Conservation (phyloP, 352 stramenopile genomes). For the Phytophthora boehmeriae region DNA sequence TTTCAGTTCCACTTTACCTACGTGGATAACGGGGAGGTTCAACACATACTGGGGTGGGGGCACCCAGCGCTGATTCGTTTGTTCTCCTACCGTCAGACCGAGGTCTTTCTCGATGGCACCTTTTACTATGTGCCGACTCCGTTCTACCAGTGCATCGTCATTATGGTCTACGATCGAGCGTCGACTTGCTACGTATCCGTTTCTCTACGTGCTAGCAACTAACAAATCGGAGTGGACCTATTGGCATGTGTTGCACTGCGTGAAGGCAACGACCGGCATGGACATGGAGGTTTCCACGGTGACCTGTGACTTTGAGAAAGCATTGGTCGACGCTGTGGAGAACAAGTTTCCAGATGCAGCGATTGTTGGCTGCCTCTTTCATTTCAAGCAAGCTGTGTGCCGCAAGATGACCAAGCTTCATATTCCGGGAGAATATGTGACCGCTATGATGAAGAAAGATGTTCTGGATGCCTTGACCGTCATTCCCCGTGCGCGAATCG, state of each 20-base stretch:
- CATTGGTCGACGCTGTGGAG: conserved; percentile 5
- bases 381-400: conserved; percentile 26
- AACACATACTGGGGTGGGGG: conserved; percentile 28
- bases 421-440: not conserved
- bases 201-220: conserved; percentile 11
- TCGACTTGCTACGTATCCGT: conserved; percentile 9
- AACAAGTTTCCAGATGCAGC: conserved; percentile 11
- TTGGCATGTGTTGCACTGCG: conserved; percentile 8
- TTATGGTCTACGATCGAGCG: conserved; percentile 19
- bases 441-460: conserved; percentile 1
- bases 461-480: conserved; percentile 8
- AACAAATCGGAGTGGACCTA: conserved; percentile 8
- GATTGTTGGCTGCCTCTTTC: conserved; percentile 23
- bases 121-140: conserved; percentile 15
- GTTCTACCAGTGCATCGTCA: conserved; percentile 23
- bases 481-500: conserved; percentile 2
- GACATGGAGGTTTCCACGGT: conserved; percentile 2
- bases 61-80: conserved; percentile 19
- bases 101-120: conserved; percentile 29
- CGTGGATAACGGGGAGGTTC: conserved; percentile 4
- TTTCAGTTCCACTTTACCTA: conserved; percentile 33
- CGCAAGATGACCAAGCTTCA: conserved; percentile 11
- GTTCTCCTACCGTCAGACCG: conserved; percentile 7
- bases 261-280: conserved; percentile 4
- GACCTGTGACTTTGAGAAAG: conserved; percentile 18